Conservation (phyloP, 2,329 filamentous ascomycete genomes). For the Parafenestella ontariensis region DNA sequence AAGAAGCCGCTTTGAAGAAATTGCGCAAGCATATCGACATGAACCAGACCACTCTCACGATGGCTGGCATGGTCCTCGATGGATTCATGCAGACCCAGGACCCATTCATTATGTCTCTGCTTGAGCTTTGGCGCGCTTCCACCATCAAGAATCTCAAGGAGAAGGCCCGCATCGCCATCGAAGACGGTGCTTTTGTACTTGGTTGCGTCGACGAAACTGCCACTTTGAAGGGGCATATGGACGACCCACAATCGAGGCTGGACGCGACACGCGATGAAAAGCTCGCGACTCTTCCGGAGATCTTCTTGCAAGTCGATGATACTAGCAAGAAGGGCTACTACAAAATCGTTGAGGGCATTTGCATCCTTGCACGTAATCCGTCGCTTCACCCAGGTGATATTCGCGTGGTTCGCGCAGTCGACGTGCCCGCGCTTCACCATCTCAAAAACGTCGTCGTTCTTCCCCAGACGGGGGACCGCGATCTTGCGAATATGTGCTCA, state of each 20-base stretch:
- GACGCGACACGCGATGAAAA: constrained; percentile 56
- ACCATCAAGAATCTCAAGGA: constrained; percentile 90
- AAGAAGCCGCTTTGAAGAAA: constrained; percentile 68
- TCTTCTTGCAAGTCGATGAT: constrained; percentile 83
- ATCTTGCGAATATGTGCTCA: constrained; percentile 92
- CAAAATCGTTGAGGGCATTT: constrained; percentile 75
- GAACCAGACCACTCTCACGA: constrained; percentile 76
- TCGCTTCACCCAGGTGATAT: constrained; percentile 94
- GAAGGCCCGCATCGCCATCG: constrained; percentile 83
- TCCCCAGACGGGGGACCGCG: constrained; percentile 80
- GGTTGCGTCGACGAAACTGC: constrained; percentile 88
- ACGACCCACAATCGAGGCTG: constrained; percentile 51
- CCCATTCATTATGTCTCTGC: constrained; percentile 80
- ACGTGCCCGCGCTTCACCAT: constrained; percentile 75
- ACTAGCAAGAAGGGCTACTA: constrained; percentile 62
- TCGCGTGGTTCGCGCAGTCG: constrained; percentile 82
- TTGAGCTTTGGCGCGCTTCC: constrained; percentile 88
- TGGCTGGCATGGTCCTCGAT: constrained; percentile 78
- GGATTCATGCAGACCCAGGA: constrained; percentile 79
- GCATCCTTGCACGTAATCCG: constrained; percentile 87
- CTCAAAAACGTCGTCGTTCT: constrained; percentile 88
- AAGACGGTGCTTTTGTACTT: constrained; percentile 84
- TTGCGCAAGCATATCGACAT: constrained; percentile 81
- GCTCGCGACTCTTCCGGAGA: constrained; percentile 69
- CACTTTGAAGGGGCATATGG: constrained; percentile 73